phyloP scores from a whole-genome alignment of 805 yeast species.

The Saturnispora saitoi region DNA sequence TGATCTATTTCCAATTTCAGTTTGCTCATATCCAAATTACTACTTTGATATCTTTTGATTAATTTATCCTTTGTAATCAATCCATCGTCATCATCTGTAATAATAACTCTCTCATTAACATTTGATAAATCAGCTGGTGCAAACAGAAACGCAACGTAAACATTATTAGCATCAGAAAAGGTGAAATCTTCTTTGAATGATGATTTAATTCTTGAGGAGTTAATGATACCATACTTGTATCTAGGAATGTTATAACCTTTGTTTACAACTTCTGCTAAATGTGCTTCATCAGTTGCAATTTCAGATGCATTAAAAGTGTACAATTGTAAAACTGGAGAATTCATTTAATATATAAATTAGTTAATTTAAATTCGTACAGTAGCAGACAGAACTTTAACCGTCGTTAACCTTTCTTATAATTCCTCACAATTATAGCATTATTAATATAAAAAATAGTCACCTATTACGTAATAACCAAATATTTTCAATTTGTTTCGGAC shows the following conservation, averaged over 20 bases:
- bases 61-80: slow-evolving; percentile 17
- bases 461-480: too few species aligned
- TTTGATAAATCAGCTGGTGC: not conserved
- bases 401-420: too few species aligned
- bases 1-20: not conserved
- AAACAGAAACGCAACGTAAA: not conserved
- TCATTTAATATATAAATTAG: not conserved
- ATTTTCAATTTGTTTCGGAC: too few species aligned
- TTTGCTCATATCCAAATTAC: slow-evolving; percentile 16
- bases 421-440: too few species aligned
- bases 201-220: slow-evolving; percentile 33
- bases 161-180: not conserved
- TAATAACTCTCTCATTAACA: slow-evolving; percentile 15
- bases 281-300: slow-evolving; percentile 13
- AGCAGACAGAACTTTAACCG: too few species aligned
- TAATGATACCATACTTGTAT: slow-evolving; percentile 34
- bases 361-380: not conserved
- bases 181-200: slow-evolving; percentile 22
- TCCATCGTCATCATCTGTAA: slow-evolving; percentile 14
- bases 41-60: slow-evolving; percentile 11
- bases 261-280: slow-evolving; percentile 33
- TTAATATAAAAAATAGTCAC: too few species aligned
- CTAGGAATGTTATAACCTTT: slow-evolving; percentile 43
- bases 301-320: slow-evolving; percentile 6
- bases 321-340: slow-evolving; percentile 3